Percentiles rank a stretch among this genome's conserved stretches.
Evolutionary conservation across 2,329 filamentous ascomycete species (phyloP).

Genomic region (Myriosclerotinia curreyana): DNA sequence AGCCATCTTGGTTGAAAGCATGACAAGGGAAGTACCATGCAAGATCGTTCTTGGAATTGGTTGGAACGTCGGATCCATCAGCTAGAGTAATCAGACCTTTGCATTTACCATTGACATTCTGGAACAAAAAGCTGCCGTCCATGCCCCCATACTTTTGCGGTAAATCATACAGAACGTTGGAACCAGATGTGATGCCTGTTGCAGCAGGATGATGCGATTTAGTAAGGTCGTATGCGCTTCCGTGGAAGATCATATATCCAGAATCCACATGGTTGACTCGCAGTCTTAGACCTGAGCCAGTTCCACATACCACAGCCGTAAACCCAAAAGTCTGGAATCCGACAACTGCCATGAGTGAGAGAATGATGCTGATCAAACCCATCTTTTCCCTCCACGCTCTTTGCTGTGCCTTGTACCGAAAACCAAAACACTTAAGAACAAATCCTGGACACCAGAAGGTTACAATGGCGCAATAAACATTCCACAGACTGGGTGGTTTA

Average conservation of each 20-base stretch:
- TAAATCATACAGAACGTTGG: conserved; percentile 87
- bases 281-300: conserved; percentile 66
- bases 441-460: conserved; percentile 95
- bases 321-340: conserved; percentile 98
- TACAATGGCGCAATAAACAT: conserved; percentile 87
- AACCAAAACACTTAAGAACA: conserved; percentile 80
- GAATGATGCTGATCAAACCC: conserved; percentile 89
- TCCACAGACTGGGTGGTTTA: conserved; percentile 85
- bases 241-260: conserved; percentile 96
- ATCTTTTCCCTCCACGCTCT: conserved; percentile 98
- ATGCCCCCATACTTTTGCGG: conserved; percentile 77
- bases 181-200: conserved; percentile 65
- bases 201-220: conserved; percentile 76
- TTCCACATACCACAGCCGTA: conserved; percentile 79
- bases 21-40: conserved; percentile 98
- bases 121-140: conserved; percentile 95
- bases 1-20: conserved; percentile 91
- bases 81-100: conserved; percentile 81
- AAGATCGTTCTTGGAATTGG: conserved; percentile 67
- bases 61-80: conserved; percentile 72
- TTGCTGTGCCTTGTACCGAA: conserved; percentile 78
- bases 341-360: conserved; percentile 81
- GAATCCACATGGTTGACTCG: conserved; percentile 75
- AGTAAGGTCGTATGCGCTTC: conserved; percentile 80
- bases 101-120: conserved; percentile 96